These are phyloP conservation scores for Xanthoconium purpureum DNA, from an alignment of 768 basidiomycete species.

Conservation along the genomic window DNA sequence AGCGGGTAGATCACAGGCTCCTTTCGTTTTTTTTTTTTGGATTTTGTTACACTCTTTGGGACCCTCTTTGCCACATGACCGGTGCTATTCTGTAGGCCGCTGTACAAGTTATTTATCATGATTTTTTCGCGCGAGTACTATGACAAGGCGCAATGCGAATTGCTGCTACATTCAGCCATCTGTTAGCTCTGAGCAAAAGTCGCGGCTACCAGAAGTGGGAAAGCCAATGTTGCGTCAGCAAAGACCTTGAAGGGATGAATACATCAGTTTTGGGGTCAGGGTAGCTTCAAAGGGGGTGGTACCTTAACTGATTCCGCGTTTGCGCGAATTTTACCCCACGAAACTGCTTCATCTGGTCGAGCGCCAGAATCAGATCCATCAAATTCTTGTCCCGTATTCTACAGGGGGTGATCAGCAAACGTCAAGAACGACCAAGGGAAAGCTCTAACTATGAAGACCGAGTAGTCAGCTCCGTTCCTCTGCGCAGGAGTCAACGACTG, in stretches of 20 bases:
- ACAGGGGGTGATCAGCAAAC: neutral
- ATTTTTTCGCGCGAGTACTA: neutral
- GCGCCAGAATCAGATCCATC: constrained; percentile 98
- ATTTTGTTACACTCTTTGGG: neutral
- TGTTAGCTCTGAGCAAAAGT: constrained; percentile 68
- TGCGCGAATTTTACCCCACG: constrained; percentile 96
- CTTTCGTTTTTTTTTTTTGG: neutral
- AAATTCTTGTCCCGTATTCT: constrained; percentile 99
- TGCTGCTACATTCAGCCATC: neutral
- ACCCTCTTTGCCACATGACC: neutral
- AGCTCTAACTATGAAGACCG: constrained; percentile 82
- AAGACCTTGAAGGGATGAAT: constrained; percentile 49
- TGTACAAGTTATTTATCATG: constrained; percentile 14
- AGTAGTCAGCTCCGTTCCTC: constrained; percentile 97
- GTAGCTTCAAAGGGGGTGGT: neutral
- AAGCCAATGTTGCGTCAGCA: constrained; percentile 96
- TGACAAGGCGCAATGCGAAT: neutral
- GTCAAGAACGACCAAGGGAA: neutral
- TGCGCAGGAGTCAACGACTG: constrained; percentile 29
- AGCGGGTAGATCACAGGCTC: constrained; percentile 7
- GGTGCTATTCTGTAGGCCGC: neutral
- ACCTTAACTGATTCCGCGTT: constrained; percentile 84
- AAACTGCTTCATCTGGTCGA: constrained; percentile 94
- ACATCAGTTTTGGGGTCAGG: constrained; percentile 4
- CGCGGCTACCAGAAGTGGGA: constrained; percentile 91